Percentiles rank a stretch among this genome's conserved stretches.
phyloP scores from a whole-genome alignment of 2,329 filamentous ascomycete species.

The Trichoderma arundinaceum region DNA sequence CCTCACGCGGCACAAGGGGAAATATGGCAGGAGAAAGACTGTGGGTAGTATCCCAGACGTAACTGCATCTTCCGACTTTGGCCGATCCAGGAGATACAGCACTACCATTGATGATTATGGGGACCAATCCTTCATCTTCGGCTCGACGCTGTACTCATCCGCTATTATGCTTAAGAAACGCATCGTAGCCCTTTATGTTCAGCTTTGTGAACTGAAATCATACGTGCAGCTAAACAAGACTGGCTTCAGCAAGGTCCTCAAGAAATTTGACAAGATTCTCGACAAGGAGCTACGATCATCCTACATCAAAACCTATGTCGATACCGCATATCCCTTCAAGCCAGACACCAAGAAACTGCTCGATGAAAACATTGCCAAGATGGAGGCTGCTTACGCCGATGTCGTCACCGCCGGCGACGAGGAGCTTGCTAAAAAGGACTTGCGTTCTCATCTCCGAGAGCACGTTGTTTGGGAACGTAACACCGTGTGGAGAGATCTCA shows the following conservation, averaged over 20 bases:
- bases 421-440: slow-evolving; percentile 76
- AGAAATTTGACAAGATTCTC: slow-evolving; percentile 98
- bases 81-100: slow-evolving; percentile 66
- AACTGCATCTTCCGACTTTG: slow-evolving; percentile 65
- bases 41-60: slow-evolving; percentile 56
- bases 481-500: slow-evolving; percentile 98
- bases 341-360: slow-evolving; percentile 72
- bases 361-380: slow-evolving; percentile 71
- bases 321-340: slow-evolving; percentile 81
- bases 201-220: slow-evolving; percentile 92
- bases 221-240: slow-evolving; percentile 96
- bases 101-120: slow-evolving; percentile 76
- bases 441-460: slow-evolving; percentile 88
- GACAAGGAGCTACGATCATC: slow-evolving; percentile 77
- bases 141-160: slow-evolving; percentile 66
- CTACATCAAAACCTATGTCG: slow-evolving; percentile 77
- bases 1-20: slow-evolving; percentile 53
- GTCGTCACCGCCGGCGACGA: slow-evolving; percentile 84
- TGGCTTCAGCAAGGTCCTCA: slow-evolving; percentile 93
- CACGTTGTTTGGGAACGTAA: slow-evolving; percentile 99
- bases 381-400: slow-evolving; percentile 81
- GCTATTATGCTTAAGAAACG: slow-evolving; percentile 91
- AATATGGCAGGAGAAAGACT: slow-evolving; percentile 48
- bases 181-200: slow-evolving; percentile 84
- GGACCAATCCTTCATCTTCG: slow-evolving; percentile 72